These are phyloP conservation scores for Hortiboletus flavorubellus DNA, from an alignment of 768 basidiomycete species.

Conservation along the genomic window DNA sequence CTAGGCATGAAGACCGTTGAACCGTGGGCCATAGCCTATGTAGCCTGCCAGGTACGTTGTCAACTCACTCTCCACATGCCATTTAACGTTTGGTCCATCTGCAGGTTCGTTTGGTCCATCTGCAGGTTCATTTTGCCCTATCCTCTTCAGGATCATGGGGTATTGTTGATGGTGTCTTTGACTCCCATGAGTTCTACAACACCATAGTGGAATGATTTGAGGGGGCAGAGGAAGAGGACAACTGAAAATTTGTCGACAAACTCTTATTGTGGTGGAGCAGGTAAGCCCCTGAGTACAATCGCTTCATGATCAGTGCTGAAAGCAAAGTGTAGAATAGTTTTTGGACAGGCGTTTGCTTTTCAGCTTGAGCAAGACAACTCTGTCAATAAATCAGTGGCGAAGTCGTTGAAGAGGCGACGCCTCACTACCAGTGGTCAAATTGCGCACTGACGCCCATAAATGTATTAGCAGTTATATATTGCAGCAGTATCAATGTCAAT, in stretches of 20 bases:
- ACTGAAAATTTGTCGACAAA: neutral
- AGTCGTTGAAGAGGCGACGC: neutral
- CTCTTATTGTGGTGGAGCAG: neutral
- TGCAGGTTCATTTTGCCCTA: neutral
- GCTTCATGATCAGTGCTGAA: no score
- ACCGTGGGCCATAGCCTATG: neutral
- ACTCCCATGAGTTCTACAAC: neutral
- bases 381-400: neutral
- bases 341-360: neutral
- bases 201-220: neutral
- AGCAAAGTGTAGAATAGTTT: neutral
- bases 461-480: no score
- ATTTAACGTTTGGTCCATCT: no score
- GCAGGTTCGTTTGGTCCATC: no score
- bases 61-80: neutral
- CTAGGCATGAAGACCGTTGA: neutral
- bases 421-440: no score
- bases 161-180: neutral
- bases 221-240: neutral
- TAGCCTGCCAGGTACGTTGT: neutral
- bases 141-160: neutral
- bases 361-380: neutral
- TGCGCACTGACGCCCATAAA: no score
- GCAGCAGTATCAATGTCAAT: no score
- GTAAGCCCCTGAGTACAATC: neutral